Conservation (phyloP, 176 grass and related monocot genomes). For the Chloris gayana region DNA sequence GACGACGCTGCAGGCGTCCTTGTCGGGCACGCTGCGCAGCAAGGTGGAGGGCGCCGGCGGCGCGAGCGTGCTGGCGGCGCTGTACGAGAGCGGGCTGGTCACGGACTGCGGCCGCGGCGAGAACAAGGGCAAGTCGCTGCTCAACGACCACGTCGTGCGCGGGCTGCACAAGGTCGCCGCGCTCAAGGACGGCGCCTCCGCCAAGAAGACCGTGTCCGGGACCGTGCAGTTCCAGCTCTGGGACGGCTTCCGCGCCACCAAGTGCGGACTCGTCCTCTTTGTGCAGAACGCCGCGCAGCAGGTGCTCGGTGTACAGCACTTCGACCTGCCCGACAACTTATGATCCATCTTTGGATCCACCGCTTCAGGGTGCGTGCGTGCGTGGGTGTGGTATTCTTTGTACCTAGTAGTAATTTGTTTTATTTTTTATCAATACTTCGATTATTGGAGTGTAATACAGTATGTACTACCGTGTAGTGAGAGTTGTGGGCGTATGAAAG, state of each 20-base stretch:
- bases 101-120: slow-evolving; percentile 77
- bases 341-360: background rate
- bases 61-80: slow-evolving; percentile 75
- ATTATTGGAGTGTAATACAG: no score
- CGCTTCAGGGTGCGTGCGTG: background rate
- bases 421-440: no score
- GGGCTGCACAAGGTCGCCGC: slow-evolving; percentile 74
- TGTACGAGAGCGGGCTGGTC: slow-evolving; percentile 83
- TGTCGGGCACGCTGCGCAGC: slow-evolving; percentile 61
- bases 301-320: slow-evolving; percentile 80
- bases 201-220: slow-evolving; percentile 69
- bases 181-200: slow-evolving; percentile 56
- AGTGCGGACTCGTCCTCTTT: slow-evolving; percentile 79
- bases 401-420: no score
- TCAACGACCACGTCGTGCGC: slow-evolving; percentile 87
- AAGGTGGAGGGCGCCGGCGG: slow-evolving; percentile 52
- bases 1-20: slow-evolving; percentile 70
- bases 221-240: slow-evolving; percentile 71
- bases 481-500: no score
- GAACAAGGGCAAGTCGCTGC: slow-evolving; percentile 80
- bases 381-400: background rate
- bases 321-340: slow-evolving; percentile 67
- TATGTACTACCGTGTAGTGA: no score
- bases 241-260: slow-evolving; percentile 74
- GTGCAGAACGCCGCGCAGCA: slow-evolving; percentile 78